Evolutionary conservation across 2,329 filamentous ascomycete species (phyloP), one percentile per base, ranked within the genome.

Genomic region (Pestalotiopsis sp.): DNA sequence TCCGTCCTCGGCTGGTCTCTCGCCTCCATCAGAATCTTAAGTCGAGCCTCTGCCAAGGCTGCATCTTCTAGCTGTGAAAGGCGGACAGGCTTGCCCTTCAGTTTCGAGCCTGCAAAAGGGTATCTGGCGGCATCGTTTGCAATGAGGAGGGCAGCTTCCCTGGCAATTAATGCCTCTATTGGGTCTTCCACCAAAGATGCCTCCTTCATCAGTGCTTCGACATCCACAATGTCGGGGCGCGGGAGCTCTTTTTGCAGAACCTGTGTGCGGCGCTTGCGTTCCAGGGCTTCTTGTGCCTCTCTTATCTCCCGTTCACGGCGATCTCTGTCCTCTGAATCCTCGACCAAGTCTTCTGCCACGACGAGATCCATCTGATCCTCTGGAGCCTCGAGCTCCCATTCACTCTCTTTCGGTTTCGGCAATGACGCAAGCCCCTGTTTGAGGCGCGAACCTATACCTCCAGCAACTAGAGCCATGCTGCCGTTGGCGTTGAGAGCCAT

Each of bases 381-480:
- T 0, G 95, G 95, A 41, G 97, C 83, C 77, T 98, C 95, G 60
- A 98, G 89, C 73, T 98, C 96, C 92, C 93, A 98, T 73, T 98
- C 95, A 0, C 90, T 92, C 76, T 97, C 94, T 77, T 97, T 98
- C 0, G 96, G 96, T 76, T 93, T 97, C 0, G 96, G 96, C 17
- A 99, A 85, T 25, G 93, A 90, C 4, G 93, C 88, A n/a, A 99
- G 87, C 57, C 92, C 88, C 64, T 88, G 86, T 69, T 89, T 89
- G 6, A 99, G 83, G 25, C 89, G 89, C 74, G 92, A 82, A 74
- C 88, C 92, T 36, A 94, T 82, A 69, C 98, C 94, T 66, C 91
- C 91, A 7, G 89, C 90, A 23, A 92, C 87, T 60, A 93, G 82
- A 52, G 92, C 87, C 82, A 90, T 89, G 61, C 86, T 88, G 45